These are phyloP conservation scores for Abelmoschus esculentus DNA, from an alignment of 345 rosid genomes.

Conservation along the genomic window DNA sequence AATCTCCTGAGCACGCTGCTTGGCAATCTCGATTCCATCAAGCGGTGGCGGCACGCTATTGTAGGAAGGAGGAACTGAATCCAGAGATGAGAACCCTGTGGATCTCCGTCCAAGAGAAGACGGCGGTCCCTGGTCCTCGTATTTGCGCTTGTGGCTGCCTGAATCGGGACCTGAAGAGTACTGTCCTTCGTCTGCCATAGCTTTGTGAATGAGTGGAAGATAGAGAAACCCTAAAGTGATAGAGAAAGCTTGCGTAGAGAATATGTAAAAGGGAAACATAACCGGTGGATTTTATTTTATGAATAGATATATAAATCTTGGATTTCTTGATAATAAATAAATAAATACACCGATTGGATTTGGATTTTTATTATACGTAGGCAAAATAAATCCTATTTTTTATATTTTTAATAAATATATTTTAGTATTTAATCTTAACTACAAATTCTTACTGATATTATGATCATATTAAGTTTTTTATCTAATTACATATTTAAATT, in stretches of 20 bases:
- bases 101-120: conserved; percentile 46
- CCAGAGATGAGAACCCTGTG: conserved; percentile 83
- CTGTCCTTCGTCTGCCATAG: conserved; percentile 93
- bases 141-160: conserved; percentile 65
- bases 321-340: too few relatives aligned
- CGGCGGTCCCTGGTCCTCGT: conserved; percentile 68
- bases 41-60: conserved; percentile 71
- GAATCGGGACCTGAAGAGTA: conserved; percentile 51
- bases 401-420: too few relatives aligned
- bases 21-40: conserved; percentile 79
- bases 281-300: not conserved
- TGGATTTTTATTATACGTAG: too few relatives aligned
- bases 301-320: not conserved
- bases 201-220: not conserved
- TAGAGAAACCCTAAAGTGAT: conserved; percentile 58
- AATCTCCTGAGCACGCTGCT: conserved; percentile 84
- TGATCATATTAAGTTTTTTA: too few relatives aligned
- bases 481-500: too few relatives aligned
- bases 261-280: not conserved
- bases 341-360: too few relatives aligned
- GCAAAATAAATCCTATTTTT: too few relatives aligned
- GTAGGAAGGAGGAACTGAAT: conserved; percentile 44
- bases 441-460: too few relatives aligned
- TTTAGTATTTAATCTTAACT: too few relatives aligned
- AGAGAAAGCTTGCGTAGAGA: conserved; percentile 4